phyloP scores from a whole-genome alignment of 192 early-diverging fungal species.

The Haplosporangium gracile region DNA sequence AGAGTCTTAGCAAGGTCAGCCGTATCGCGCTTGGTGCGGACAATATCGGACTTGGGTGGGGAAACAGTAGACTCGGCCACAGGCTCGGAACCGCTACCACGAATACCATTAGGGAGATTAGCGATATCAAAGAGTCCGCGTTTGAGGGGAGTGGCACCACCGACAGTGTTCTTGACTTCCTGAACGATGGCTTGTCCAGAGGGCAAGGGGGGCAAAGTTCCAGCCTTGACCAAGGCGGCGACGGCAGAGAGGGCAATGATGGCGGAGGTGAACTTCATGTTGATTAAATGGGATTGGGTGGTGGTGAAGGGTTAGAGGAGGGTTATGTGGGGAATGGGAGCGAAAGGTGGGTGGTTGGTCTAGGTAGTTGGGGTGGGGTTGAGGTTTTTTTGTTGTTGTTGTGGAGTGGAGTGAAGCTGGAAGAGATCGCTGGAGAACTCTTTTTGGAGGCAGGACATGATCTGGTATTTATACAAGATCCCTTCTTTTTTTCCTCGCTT shows the following conservation, averaged over 20 bases:
- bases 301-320: not conserved
- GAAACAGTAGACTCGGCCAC: too few species aligned
- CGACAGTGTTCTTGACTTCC: too few species aligned
- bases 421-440: not conserved
- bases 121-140: too few species aligned
- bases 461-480: not conserved
- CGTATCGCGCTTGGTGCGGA: too few species aligned
- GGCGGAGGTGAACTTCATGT: conserved; percentile 32
- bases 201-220: not conserved
- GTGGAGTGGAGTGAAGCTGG: not conserved
- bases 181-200: too few species aligned
- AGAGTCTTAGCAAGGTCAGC: too few species aligned
- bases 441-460: not conserved
- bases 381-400: not conserved
- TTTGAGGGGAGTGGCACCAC: too few species aligned
- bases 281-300: not conserved
- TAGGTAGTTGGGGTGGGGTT: not conserved
- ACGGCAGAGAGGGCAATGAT: conserved; percentile 33
- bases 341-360: not conserved
- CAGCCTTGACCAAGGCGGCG: conserved; percentile 10
- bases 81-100: not conserved
- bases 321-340: conserved; percentile 1
- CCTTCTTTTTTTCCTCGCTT: not conserved
- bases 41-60: too few species aligned
- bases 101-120: not conserved